Conservation (phyloP, 2,329 filamentous ascomycete species). For the Cladosporium phlei region DNA sequence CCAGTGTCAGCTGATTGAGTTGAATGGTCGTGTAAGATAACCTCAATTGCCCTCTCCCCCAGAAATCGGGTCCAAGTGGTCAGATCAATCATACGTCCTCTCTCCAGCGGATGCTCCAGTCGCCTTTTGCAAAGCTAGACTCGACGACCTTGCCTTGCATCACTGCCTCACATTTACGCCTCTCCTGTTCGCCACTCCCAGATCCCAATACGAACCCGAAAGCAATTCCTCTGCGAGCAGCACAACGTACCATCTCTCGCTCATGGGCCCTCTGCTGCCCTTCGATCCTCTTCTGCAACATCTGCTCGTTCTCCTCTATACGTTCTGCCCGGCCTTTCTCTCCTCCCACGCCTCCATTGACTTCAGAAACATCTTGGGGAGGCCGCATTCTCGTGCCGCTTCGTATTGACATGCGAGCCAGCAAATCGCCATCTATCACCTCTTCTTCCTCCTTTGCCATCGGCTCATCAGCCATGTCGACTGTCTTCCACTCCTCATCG, state of each 20-base stretch:
- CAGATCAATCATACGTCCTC: background rate
- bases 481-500: conserved; percentile 38
- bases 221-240: conserved; percentile 56
- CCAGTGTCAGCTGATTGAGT: no score
- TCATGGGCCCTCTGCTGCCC: conserved; percentile 46
- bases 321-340: conserved; percentile 53
- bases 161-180: conserved; percentile 49
- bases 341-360: conserved; percentile 53
- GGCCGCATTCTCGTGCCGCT: conserved; percentile 28
- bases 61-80: no score
- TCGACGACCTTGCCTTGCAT: conserved; percentile 57
- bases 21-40: no score
- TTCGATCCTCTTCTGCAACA: conserved; percentile 45
- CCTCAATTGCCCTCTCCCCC: no score
- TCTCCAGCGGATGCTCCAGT: conserved; percentile 40
- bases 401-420: conserved; percentile 7
- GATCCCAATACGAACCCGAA: conserved; percentile 45
- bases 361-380: conserved; percentile 43
- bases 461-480: conserved; percentile 36
- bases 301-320: conserved; percentile 49
- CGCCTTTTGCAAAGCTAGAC: conserved; percentile 57
- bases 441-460: conserved; percentile 10
- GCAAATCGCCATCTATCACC: background rate
- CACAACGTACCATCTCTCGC: conserved; percentile 56
- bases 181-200: conserved; percentile 15